Evolutionary conservation across 768 basidiomycete genomes (phyloP).

Genomic region (Mycena galericulata): DNA sequence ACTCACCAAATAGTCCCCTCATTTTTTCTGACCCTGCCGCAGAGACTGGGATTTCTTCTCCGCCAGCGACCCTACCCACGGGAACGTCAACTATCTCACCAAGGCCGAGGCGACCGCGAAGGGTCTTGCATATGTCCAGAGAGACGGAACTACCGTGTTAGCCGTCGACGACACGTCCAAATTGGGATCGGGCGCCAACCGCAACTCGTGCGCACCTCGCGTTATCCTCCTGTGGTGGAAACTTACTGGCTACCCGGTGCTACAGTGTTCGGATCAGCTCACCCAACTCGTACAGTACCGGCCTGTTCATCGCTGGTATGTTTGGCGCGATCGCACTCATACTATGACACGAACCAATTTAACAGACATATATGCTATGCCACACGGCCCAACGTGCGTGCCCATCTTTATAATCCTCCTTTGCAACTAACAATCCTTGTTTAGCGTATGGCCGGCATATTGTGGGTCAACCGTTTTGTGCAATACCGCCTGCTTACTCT

Average conservation of each 20-base stretch:
- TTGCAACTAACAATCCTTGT: neutral
- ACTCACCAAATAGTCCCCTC: neutral
- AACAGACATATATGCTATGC: conserved; percentile 70
- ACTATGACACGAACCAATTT: neutral
- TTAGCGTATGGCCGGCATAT: conserved; percentile 71
- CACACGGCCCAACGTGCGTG: conserved; percentile 57
- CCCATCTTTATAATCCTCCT: neutral
- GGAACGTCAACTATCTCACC: conserved; percentile 71
- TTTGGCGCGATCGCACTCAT: neutral
- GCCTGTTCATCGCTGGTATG: conserved; percentile 75
- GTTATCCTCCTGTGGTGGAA: conserved; percentile 5
- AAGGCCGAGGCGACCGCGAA: conserved; percentile 59
- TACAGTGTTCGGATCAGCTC: conserved; percentile 76
- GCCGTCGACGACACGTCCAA: conserved; percentile 70
- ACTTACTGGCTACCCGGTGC: conserved; percentile 14
- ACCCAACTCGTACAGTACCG: conserved; percentile 70
- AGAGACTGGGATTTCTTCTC: conserved; percentile 80
- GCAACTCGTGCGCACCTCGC: conserved; percentile 61
- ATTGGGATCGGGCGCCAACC: conserved; percentile 63
- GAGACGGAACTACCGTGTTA: conserved; percentile 66
- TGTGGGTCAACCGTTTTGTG: conserved; percentile 31
- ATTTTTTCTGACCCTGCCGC: conserved; percentile 7
- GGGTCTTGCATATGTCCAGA: conserved; percentile 72
- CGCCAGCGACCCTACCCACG: conserved; percentile 74
- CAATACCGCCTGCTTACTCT: neutral